Percentiles rank a stretch among this genome's conserved stretches.
Evolutionary conservation across 148 eudicot species (phyloP).

Genomic region (Mesembryanthemum crystallinum): DNA sequence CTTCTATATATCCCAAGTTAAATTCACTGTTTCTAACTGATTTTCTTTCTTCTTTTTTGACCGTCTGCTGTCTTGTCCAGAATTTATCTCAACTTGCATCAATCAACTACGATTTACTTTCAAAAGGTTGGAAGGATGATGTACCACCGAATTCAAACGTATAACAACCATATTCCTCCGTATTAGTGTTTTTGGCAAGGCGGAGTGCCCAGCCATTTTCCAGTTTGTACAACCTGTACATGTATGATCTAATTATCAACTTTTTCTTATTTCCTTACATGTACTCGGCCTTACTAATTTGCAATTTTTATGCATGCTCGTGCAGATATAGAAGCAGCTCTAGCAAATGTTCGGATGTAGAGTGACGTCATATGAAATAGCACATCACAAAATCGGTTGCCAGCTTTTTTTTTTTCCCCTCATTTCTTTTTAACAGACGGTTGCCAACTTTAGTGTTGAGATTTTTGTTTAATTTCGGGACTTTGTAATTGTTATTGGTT

Average conservation of each 20-base stretch:
- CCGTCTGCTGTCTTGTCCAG: conserved; percentile 36
- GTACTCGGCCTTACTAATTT: not conserved
- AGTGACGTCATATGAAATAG: not conserved
- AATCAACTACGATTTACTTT: conserved; percentile 78
- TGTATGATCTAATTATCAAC: conserved; percentile 29
- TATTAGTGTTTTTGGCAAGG: conserved; percentile 2
- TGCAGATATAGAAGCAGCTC: conserved; percentile 29
- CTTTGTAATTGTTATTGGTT: no score
- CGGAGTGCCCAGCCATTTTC: conserved; percentile 1
- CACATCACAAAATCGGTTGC: not conserved
- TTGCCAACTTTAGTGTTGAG: no score
- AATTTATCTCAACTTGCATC: conserved; percentile 95
- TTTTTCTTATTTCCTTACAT: not conserved
- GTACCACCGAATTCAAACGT: conserved; percentile 45
- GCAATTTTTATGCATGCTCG: not conserved
- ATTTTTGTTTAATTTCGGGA: no score
- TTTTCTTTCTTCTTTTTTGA: not conserved
- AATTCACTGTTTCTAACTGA: not conserved
- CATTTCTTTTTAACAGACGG: no score
- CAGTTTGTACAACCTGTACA: conserved; percentile 51
- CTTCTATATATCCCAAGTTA: no score
- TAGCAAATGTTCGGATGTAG: conserved; percentile 13
- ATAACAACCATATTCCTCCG: conserved; percentile 13
- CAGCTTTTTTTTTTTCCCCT: no score
- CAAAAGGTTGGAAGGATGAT: conserved; percentile 91